Evolutionary conservation across 176 grass and related monocot genomes (phyloP), one percentile per base, ranked within the genome.

Genomic region (Bothriochloa decipiens): DNA sequence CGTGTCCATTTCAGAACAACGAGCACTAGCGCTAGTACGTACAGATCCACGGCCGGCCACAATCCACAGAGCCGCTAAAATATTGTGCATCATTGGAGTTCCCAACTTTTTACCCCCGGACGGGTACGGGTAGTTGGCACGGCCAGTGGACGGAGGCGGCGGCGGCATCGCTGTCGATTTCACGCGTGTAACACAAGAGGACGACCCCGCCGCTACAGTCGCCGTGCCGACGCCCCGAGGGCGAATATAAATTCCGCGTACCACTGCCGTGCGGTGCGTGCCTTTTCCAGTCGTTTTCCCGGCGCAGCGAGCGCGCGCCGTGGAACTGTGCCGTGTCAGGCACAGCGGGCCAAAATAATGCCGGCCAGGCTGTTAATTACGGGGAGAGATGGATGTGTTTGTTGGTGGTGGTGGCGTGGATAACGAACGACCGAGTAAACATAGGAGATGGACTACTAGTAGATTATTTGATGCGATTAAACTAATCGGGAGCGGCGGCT

Each of bases 341-440:
- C 12, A 6, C 0, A 11, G 3, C 2, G 2, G 0, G 16, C 1
- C 4, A 32, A 39, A 75, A 29, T 36, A 37, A 29, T 28, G 22
- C 5, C 17, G 50, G 33, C 12, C 74, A 86, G 79, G 43, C 79
- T 83, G 79, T 52, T 78, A 45, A 17, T 8, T 37, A 0, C 33
- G 49, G 49, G 45, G 45, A 46, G 13, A 15, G 45, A 13, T n/a
- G 15, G 46, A 49, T 16, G 46, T 49, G 46, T 16, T 16, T 1
- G 52, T 6, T 18, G 53, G 53, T 9, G 77, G 25, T 50, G 58
- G 58, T 42, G 77, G 33, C 28, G 64, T 77, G 88, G 83, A 82
- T 86, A 86, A 78, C 73, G 74, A 73, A 82, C 53, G n/a, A n/a
- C n/a, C n/a, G 29, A 8, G 40, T 25, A 52, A n/a, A 37, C 78